Evolutionary conservation across 257 asterid genomes (phyloP), one percentile per base, ranked within the genome.

Genomic region (Ajuga chamaepitys): DNA sequence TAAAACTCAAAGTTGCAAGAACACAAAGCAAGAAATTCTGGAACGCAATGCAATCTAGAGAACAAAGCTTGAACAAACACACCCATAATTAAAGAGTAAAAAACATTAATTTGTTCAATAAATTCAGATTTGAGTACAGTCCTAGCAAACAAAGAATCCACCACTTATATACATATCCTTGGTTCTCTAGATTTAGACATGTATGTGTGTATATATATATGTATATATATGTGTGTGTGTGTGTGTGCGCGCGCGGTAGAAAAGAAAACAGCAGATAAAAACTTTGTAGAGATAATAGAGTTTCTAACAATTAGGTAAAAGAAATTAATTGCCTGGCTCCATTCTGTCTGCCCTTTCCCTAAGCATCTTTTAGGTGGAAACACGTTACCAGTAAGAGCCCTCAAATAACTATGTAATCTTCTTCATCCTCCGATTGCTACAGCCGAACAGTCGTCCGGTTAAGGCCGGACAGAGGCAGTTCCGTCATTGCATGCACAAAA

Each of bases 321-420:
- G 17, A 45, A 47, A 63, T 65, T 63, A 14, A 60, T 77, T 88
- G 94, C 95, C 95, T 88, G 95, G 94, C 94, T 82, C 94, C 91
- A 64, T 76, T 82, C 88, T 85, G 95, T 88, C 71, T 88, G 95
- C 95, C 95, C 77, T n/a, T n/a, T n/a, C n/a, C n/a, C n/a, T n/a
- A n/a, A n/a, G n/a, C n/a, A 76, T 47, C 37, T 16, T 12, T 50
- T 42, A 32, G 37, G 14, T 64, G 72, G 45, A 51, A 74, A 52
- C 59, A 8, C 37, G 37, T 30, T 30, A 30, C 37, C 37, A 80
- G 52, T 58, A 56, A 73, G 80, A 78, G 83, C 80, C 85, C 76
- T 78, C 74, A 62, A 67, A 67, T 56, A 34, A 61, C 55, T 54
- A 44, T 2, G 62, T 50, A 30, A 48, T 40, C 16, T n/a, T n/a